These are phyloP conservation scores for Cladosporium cucumerinum DNA, from an alignment of 2,329 filamentous ascomycete genomes.

Conservation along the genomic window DNA sequence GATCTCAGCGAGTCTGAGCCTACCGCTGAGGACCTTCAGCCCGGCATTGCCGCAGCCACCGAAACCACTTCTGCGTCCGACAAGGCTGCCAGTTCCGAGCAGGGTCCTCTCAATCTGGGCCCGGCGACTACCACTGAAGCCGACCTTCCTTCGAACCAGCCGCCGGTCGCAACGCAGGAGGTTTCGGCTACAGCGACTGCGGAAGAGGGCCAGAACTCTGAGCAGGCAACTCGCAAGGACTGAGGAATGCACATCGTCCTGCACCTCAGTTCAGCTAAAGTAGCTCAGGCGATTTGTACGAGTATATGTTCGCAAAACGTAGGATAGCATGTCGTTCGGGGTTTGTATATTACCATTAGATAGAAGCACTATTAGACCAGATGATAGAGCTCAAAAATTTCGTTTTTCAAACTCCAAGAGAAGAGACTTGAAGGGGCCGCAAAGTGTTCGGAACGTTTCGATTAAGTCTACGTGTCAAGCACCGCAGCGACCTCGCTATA, in stretches of 20 bases:
- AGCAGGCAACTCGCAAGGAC: background rate
- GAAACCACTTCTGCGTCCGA: background rate
- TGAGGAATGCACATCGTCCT: background rate
- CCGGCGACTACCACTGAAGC: conserved; percentile 15
- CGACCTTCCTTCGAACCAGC: conserved; percentile 10
- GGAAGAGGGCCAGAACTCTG: background rate
- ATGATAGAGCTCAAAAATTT: background rate
- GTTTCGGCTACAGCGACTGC: background rate
- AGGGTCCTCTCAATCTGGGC: conserved; percentile 6
- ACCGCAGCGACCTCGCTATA: conserved; percentile 2
- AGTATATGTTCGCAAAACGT: background rate
- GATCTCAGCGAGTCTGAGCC: background rate
- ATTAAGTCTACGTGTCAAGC: background rate
- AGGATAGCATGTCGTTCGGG: background rate
- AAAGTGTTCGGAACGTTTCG: too few relatives aligned
- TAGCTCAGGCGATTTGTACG: background rate
- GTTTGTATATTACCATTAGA: background rate
- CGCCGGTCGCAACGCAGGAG: background rate
- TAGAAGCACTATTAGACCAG: background rate
- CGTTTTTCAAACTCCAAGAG: background rate
- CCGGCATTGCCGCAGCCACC: conserved; percentile 3
- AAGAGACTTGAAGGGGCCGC: too few relatives aligned
- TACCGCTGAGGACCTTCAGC: background rate
- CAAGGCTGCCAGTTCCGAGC: conserved; percentile 12
- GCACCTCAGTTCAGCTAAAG: background rate